Evolutionary conservation across 495 filamentous ascomycete species (phyloP).

Genomic region (Podospora conica): DNA sequence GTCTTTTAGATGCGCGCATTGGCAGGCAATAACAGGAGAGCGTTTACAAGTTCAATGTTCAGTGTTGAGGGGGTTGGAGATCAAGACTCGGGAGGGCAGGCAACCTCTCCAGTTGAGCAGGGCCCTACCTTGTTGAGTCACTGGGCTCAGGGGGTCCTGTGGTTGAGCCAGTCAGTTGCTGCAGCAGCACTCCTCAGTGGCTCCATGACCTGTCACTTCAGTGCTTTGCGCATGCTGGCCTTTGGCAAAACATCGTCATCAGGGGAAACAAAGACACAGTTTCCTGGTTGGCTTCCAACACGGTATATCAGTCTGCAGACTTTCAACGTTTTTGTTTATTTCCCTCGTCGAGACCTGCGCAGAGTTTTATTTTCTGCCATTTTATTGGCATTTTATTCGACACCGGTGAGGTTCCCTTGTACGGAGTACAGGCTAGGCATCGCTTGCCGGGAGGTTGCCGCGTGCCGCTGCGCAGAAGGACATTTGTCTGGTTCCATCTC

Average conservation of each 20-base stretch:
- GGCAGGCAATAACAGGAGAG: background rate
- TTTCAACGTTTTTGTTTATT: background rate
- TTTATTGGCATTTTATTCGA: background rate
- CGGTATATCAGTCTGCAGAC: background rate
- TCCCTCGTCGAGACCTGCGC: background rate
- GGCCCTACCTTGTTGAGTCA: background rate
- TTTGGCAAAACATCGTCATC: background rate
- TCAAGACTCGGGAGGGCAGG: background rate
- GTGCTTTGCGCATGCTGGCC: background rate
- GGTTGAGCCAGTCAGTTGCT: background rate
- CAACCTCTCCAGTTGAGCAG: background rate
- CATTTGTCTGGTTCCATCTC: conserved; percentile 10
- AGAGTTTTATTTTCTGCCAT: background rate
- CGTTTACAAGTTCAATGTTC: background rate
- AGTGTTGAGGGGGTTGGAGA: background rate
- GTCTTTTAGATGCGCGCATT: background rate
- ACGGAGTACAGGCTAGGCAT: too few species aligned
- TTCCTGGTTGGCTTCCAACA: background rate
- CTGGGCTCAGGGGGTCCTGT: background rate
- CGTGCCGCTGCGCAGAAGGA: conserved; percentile 6
- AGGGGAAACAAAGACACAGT: background rate
- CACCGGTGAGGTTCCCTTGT: background rate
- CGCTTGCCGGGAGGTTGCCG: background rate
- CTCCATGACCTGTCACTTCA: too few species aligned
- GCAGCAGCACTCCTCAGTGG: background rate